phyloP scores from a whole-genome alignment of 208 protist genomes.

The Leishmania turanica region DNA sequence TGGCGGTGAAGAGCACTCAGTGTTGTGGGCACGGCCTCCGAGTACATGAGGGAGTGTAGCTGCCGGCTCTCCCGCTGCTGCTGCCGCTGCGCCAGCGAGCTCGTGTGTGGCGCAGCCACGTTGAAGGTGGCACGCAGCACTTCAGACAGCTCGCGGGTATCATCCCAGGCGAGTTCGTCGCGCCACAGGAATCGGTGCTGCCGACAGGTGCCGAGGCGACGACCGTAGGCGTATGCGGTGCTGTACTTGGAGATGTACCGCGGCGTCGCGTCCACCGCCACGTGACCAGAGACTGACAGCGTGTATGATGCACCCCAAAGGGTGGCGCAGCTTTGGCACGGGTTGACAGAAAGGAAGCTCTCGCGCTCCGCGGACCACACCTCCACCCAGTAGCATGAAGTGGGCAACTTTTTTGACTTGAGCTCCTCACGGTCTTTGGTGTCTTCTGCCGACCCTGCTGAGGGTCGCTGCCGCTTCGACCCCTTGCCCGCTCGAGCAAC shows the following conservation, averaged over 20 bases:
- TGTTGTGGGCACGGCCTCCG: slow-evolving; percentile 83
- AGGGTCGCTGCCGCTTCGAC: slow-evolving; percentile 11
- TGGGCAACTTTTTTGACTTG: slow-evolving; percentile 59
- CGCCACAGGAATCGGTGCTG: slow-evolving; percentile 81
- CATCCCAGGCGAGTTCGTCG: slow-evolving; percentile 72
- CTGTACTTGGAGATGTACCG: slow-evolving; percentile 89
- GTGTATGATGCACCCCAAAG: slow-evolving; percentile 87
- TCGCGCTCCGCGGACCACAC: slow-evolving; percentile 86
- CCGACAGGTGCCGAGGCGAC: slow-evolving; percentile 61
- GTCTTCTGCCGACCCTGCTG: slow-evolving; percentile 5
- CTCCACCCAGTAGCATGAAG: slow-evolving; percentile 87
- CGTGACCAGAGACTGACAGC: slow-evolving; percentile 72
- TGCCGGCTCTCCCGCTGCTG: slow-evolving; percentile 64
- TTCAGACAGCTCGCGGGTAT: slow-evolving; percentile 76
- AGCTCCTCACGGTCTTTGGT: slow-evolving; percentile 20
- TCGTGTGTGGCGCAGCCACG: slow-evolving; percentile 19
- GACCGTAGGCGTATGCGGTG: slow-evolving; percentile 49
- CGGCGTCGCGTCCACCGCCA: slow-evolving; percentile 73
- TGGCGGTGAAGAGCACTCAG: slow-evolving; percentile 71
- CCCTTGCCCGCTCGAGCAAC: slow-evolving; percentile 1
- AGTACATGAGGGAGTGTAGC: slow-evolving; percentile 78
- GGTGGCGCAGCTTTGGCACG: slow-evolving; percentile 68
- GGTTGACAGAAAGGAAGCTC: slow-evolving; percentile 84
- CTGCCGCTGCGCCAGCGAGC: slow-evolving; percentile 30
- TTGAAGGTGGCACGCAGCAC: slow-evolving; percentile 70